Percentiles rank a stretch among this genome's conserved stretches.
Conservation (phyloP, 129 eudicot species). For the Flaveria robusta region DNA sequence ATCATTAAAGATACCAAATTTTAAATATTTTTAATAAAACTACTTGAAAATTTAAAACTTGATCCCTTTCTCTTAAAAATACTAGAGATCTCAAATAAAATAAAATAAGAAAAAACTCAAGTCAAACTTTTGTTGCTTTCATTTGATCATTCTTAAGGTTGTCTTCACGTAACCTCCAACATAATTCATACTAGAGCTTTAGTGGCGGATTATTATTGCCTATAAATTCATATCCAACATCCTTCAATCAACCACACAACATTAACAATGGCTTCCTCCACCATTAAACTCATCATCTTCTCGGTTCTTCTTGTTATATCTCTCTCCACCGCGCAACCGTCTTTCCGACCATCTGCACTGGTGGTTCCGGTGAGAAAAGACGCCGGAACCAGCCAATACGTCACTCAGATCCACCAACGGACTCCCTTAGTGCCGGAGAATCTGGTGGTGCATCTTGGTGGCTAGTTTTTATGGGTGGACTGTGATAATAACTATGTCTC, state of each 20-base stretch:
- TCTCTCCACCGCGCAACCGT: conserved; percentile 42
- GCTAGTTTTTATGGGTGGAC: conserved; percentile 57
- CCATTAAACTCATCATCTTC: conserved; percentile 7
- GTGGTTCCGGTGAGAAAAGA: conserved; percentile 67
- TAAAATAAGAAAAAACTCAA: conserved; percentile 6
- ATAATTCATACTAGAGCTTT: neutral
- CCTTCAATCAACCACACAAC: conserved; percentile 13
- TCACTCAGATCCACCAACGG: conserved; percentile 48
- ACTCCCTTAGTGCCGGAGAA: conserved; percentile 53
- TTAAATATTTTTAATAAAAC: no score
- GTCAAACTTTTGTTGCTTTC: conserved; percentile 27
- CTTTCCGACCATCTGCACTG: conserved; percentile 59
- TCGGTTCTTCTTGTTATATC: conserved; percentile 23
- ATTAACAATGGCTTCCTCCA: conserved; percentile 36
- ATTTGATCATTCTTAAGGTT: conserved; percentile 27
- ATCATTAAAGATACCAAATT: no score
- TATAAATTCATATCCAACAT: conserved; percentile 18
- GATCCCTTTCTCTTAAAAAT: no score
- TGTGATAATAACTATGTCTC: conserved; percentile 50
- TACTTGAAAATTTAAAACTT: no score
- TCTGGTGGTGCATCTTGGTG: conserved; percentile 62
- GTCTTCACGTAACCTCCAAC: conserved; percentile 39
- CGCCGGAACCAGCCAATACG: conserved; percentile 59
- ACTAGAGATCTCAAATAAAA: neutral
- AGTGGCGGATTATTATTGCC: neutral